These are phyloP conservation scores for Chrysanthemum seticuspe DNA, from an alignment of 129 eudicot genomes.

Conservation along the genomic window DNA sequence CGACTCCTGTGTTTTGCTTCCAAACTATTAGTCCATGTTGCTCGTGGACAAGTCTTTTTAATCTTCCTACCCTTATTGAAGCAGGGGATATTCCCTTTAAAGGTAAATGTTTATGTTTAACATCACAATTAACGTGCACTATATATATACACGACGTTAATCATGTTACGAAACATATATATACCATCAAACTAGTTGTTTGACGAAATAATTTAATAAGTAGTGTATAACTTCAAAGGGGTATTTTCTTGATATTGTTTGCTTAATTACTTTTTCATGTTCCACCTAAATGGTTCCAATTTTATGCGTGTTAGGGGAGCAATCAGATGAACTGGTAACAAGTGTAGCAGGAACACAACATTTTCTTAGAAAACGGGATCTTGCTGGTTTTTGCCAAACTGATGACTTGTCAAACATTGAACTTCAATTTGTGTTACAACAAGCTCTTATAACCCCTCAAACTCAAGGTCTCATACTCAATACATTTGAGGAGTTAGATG, in stretches of 20 bases:
- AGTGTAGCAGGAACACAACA: constrained; percentile 2
- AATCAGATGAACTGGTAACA: no score
- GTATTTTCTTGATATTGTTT: no score
- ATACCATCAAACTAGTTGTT: no score
- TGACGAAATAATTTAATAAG: no score
- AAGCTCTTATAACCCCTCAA: constrained; percentile 18
- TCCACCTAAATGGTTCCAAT: no score
- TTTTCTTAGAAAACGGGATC: constrained; percentile 36
- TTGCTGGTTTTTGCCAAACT: constrained; percentile 31
- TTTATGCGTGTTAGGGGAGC: no score
- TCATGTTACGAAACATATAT: no score
- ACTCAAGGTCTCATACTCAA: constrained; percentile 36
- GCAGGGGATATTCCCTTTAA: constrained; percentile 28
- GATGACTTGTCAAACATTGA: neutral
- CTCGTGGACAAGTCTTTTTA: constrained; percentile 18
- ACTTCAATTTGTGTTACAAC: constrained; percentile 1
- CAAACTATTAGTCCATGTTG: constrained; percentile 37
- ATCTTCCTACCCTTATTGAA: constrained; percentile 11
- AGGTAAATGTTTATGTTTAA: neutral
- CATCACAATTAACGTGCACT: no score
- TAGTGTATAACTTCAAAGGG: no score
- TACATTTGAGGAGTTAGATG: constrained; percentile 31
- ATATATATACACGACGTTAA: no score
- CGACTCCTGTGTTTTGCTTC: constrained; percentile 37
- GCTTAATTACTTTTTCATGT: no score